Conservation (phyloP, 331 rosid species). For the Prunus yedoensis region DNA sequence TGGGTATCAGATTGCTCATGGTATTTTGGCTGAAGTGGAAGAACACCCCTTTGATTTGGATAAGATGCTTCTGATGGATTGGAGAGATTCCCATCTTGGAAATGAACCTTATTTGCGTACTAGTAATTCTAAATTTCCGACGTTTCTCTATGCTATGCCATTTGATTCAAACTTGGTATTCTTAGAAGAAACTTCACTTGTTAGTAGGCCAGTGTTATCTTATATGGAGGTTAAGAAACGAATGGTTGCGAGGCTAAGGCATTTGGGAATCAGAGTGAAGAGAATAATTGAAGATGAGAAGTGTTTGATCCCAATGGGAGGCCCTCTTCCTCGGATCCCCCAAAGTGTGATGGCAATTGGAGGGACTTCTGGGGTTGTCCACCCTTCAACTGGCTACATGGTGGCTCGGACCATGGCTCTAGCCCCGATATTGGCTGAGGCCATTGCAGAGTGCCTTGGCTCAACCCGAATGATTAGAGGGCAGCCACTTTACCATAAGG, state of each 20-base stretch:
- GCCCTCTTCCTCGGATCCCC: slow-evolving; percentile 69
- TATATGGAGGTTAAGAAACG: slow-evolving; percentile 60
- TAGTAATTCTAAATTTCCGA: slow-evolving; percentile 54
- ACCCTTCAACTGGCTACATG: slow-evolving; percentile 84
- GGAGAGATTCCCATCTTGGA: slow-evolving; percentile 88
- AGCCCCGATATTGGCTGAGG: slow-evolving; percentile 50
- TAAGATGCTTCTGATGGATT: slow-evolving; percentile 90
- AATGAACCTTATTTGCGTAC: slow-evolving; percentile 67
- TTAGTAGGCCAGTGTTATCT: slow-evolving; percentile 65
- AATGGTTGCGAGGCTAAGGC: slow-evolving; percentile 81
- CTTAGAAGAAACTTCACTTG: slow-evolving; percentile 86
- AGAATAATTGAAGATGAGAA: slow-evolving; percentile 71
- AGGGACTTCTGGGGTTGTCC: slow-evolving; percentile 72
- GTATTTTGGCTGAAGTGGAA: slow-evolving; percentile 79
- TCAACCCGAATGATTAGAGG: slow-evolving; percentile 79
- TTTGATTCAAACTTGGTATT: slow-evolving; percentile 67
- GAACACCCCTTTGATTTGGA: slow-evolving; percentile 78
- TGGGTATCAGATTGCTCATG: slow-evolving; percentile 86
- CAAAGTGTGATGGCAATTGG: slow-evolving; percentile 72
- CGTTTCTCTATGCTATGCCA: slow-evolving; percentile 94
- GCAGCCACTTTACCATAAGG: slow-evolving; percentile 40
- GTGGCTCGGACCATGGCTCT: slow-evolving; percentile 66
- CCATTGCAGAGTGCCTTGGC: slow-evolving; percentile 74
- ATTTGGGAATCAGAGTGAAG: slow-evolving; percentile 69
- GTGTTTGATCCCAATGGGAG: slow-evolving; percentile 96